Base-by-base conservation (phyloP, 116 monocot species). In the Phalaenopsis hybrid region DNA sequence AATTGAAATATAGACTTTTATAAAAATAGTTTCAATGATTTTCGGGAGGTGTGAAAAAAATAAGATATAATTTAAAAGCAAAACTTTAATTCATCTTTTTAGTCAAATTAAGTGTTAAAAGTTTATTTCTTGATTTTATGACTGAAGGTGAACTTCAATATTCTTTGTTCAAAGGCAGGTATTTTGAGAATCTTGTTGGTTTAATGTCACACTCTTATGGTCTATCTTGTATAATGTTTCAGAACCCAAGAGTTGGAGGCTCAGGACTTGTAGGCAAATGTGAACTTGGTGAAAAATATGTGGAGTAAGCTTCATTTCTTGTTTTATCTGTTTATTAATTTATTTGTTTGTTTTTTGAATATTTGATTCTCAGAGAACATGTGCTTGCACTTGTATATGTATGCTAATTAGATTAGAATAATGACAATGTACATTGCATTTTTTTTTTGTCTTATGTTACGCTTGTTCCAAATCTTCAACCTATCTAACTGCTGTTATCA, bases 221-320 rank as follows among this genome's bases (percentile, higher is more conserved):
- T 52, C 12, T 51, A 31, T 77, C 12, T 77, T 52, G 11, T 51
- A 49, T 51, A 59, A 58, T 72, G 70, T 92, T 86, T 77, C 90
- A 99, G 98, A 85, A 93, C 51, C 98, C 98, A 76, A 91, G 86
- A 85, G 81, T 99, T 86, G 95, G 95, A 82, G 98, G 95, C 68
- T 88, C 92, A 58, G 98, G 95, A 70, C 89, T 99, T 55, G 88
- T 95, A 80, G 98, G 98, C 74, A 48, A 55, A 4, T 92, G 87
- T 57, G 82, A 93, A 57, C 57, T 85, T 21, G 85, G 81, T 81
- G 87, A 89, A 23, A 83, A 79, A 80, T 83, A 84, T 84, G 80
- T 57, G 1, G 95, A 99, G 98, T 99, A 89, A 90, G 95, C 37
- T 81, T 63, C 20, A 4, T 18, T 67, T 37, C 37, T 37, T 79